Conservation (phyloP, 805 yeast genomes). For the Saturnispora quitensis region DNA sequence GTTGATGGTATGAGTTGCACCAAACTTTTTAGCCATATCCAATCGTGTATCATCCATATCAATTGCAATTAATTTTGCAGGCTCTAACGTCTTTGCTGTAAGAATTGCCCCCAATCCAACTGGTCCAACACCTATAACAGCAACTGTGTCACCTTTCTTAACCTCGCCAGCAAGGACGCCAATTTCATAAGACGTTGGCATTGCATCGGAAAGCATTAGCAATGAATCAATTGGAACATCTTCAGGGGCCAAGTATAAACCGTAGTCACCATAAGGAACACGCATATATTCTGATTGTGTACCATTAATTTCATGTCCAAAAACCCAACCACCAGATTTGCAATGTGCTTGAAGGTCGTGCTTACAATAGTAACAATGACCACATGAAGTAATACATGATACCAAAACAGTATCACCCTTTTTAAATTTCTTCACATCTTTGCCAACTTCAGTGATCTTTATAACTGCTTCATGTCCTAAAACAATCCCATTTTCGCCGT, state of each 20-base stretch:
- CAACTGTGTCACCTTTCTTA: constrained; percentile 47
- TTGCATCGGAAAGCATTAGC: constrained; percentile 53
- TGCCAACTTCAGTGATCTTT: constrained; percentile 40
- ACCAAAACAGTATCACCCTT: constrained; percentile 52
- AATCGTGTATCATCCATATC: constrained; percentile 53
- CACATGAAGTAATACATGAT: constrained; percentile 60
- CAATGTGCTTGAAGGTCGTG: constrained; percentile 54
- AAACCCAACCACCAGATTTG: constrained; percentile 36
- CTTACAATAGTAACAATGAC: constrained; percentile 46
- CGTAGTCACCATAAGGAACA: constrained; percentile 40
- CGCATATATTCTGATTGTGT: constrained; percentile 57
- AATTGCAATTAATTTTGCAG: constrained; percentile 46
- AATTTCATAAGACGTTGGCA: constrained; percentile 61
- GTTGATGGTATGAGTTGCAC: constrained; percentile 51
- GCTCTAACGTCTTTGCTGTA: constrained; percentile 45
- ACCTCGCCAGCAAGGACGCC: constrained; percentile 51
- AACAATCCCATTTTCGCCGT: constrained; percentile 20
- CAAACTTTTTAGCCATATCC: constrained; percentile 46
- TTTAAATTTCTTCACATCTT: constrained; percentile 38
- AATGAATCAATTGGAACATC: constrained; percentile 35
- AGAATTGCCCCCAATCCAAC: constrained; percentile 57
- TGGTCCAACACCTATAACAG: constrained; percentile 61
- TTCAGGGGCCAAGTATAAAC: constrained; percentile 29
- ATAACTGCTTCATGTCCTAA: constrained; percentile 63
- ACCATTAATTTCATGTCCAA: constrained; percentile 55